Evolutionary conservation across 306 rosid genomes (phyloP).

Genomic region (Fragaria vesca): DNA sequence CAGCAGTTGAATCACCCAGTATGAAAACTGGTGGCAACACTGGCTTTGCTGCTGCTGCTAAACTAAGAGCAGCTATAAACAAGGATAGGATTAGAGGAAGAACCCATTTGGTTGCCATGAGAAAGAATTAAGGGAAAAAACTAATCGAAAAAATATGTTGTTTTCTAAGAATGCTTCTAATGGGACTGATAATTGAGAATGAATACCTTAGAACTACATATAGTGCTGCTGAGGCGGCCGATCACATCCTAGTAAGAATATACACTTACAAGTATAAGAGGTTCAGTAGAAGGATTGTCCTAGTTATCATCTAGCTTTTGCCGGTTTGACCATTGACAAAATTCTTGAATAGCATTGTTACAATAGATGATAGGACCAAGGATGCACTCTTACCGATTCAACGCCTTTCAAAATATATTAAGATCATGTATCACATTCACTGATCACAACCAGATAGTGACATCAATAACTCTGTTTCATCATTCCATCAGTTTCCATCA

Average conservation of each 20-base stretch:
- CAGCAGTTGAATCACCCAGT: slow-evolving; percentile 33
- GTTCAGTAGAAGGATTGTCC: slow-evolving; percentile 13
- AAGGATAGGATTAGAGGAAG: not conserved
- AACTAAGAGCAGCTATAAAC: not conserved
- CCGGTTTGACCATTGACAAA: slow-evolving; percentile 7
- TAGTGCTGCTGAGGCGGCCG: not conserved
- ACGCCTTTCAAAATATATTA: not conserved
- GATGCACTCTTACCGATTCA: not conserved
- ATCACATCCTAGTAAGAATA: not conserved
- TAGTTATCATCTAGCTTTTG: not conserved
- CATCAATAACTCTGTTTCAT: not conserved
- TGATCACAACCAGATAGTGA: not conserved
- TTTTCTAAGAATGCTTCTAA: not conserved
- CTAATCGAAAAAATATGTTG: not conserved
- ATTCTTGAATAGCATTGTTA: not conserved
- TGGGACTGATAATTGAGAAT: not conserved
- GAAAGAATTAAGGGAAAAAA: not conserved
- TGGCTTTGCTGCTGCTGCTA: slow-evolving; percentile 17
- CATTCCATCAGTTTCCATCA: not conserved
- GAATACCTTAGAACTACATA: not conserved
- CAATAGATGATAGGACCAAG: not conserved
- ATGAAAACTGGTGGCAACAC: slow-evolving; percentile 19
- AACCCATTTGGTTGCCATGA: slow-evolving; percentile 13
- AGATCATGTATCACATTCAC: not conserved
- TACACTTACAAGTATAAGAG: slow-evolving; percentile 2